phyloP scores from a whole-genome alignment of 176 grass and related monocot genomes.

The bread wheat (Triticum aestivum) region DNA sequence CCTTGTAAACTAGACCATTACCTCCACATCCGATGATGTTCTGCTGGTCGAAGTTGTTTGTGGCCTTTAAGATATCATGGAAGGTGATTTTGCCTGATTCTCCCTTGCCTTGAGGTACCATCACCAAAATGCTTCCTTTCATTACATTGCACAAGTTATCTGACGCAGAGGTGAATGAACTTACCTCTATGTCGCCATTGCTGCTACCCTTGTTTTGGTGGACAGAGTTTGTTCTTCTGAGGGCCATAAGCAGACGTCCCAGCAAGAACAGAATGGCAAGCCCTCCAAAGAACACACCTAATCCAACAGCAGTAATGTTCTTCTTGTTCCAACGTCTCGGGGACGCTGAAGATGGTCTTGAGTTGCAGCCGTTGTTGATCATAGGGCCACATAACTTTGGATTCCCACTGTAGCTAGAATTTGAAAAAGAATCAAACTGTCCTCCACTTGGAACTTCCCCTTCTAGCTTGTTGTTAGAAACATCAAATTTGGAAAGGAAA shows the following conservation, averaged over 20 bases:
- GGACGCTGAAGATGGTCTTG: background rate
- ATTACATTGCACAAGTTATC: constrained; percentile 30
- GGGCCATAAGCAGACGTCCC: constrained; percentile 39
- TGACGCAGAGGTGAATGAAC: constrained; percentile 54
- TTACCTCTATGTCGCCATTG: constrained; percentile 41
- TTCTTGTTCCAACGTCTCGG: constrained; percentile 36
- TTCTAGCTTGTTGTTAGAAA: constrained; percentile 67
- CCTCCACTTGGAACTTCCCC: constrained; percentile 51
- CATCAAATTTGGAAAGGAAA: constrained; percentile 67
- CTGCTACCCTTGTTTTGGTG: constrained; percentile 35
- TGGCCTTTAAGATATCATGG: constrained; percentile 71
- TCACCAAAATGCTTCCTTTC: constrained; percentile 55
- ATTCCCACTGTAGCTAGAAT: constrained; percentile 67
- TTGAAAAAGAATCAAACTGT: constrained; percentile 66
- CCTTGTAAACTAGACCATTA: constrained; percentile 82
- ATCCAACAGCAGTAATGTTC: constrained; percentile 42
- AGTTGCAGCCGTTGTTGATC: constrained; percentile 24
- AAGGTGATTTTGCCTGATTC: constrained; percentile 53
- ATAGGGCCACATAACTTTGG: constrained; percentile 55
- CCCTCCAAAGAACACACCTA: constrained; percentile 65
- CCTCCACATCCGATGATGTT: constrained; percentile 89
- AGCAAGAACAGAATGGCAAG: constrained; percentile 52
- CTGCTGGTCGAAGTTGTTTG: constrained; percentile 82
- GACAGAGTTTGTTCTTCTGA: constrained; percentile 35
- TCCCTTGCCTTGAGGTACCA: constrained; percentile 56